These are phyloP conservation scores for Wilcoxina mikolae DNA, from an alignment of 495 filamentous ascomycete species.

Conservation along the genomic window DNA sequence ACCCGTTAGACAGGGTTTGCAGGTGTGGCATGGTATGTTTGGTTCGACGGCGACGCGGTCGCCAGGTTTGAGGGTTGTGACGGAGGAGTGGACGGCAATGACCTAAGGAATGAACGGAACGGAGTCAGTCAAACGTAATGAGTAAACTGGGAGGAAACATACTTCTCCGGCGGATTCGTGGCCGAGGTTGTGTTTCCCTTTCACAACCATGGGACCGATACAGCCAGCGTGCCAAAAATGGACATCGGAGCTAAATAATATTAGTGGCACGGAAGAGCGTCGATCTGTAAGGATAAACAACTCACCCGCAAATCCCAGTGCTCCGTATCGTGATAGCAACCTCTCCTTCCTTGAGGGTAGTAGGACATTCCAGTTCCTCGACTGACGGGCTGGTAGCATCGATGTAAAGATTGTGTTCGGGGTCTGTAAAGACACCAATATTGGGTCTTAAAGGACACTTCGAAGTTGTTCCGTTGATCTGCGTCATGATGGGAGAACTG, in stretches of 20 bases:
- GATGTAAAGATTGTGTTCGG: slow-evolving; percentile 80
- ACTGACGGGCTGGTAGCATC: slow-evolving; percentile 58
- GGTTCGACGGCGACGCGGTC: slow-evolving; percentile 86
- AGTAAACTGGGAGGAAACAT: slow-evolving; percentile 1
- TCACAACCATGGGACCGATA: slow-evolving; percentile 89
- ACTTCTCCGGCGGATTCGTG: slow-evolving; percentile 76
- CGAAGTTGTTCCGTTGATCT: background rate
- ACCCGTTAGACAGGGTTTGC: slow-evolving; percentile 78
- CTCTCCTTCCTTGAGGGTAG: slow-evolving; percentile 59
- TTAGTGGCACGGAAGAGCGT: slow-evolving; percentile 11
- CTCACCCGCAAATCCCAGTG: slow-evolving; percentile 85
- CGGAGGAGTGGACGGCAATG: slow-evolving; percentile 64
- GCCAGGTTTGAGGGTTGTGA: slow-evolving; percentile 58
- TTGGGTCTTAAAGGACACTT: slow-evolving; percentile 48
- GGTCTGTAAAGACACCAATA: slow-evolving; percentile 91
- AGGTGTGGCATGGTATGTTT: slow-evolving; percentile 74
- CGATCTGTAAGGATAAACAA: slow-evolving; percentile 24
- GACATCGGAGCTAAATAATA: slow-evolving; percentile 56
- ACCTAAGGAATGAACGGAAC: slow-evolving; percentile 30
- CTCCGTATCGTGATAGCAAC: slow-evolving; percentile 73
- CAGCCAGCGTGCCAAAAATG: slow-evolving; percentile 92
- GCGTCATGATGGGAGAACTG: background rate
- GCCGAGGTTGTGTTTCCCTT: slow-evolving; percentile 72
- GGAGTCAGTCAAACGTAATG: background rate
- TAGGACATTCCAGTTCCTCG: slow-evolving; percentile 56